Conservation (phyloP, 257 asterid genomes). For the Perilla frutescens region DNA sequence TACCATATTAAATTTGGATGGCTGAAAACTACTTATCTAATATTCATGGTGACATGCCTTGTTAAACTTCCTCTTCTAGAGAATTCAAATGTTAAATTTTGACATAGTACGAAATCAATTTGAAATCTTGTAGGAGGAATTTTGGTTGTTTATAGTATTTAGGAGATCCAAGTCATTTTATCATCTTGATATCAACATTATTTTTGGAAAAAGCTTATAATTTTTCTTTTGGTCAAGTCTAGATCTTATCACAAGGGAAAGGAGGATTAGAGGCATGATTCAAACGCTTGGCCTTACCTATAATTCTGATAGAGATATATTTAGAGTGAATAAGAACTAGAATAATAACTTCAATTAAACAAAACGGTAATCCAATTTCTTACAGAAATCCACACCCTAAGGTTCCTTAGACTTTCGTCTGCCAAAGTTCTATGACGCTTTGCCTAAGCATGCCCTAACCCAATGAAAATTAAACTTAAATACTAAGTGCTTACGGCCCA, state of each 20-base stretch:
- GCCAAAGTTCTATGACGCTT: no score
- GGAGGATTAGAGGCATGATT: not conserved
- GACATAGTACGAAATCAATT: not conserved
- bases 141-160: not conserved
- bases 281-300: not conserved
- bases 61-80: constrained; percentile 10
- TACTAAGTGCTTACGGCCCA: no score
- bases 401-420: no score
- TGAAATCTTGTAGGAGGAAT: constrained; percentile 2
- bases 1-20: constrained; percentile 3
- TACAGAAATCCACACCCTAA: no score
- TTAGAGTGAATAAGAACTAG: no score
- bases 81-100: not conserved
- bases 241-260: not conserved
- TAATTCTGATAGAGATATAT: no score
- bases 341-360: no score
- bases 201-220: constrained; percentile 10
- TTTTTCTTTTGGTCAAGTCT: constrained; percentile 2
- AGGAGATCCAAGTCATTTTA: constrained; percentile 10
- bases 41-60: constrained; percentile 16
- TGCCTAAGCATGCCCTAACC: no score
- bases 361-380: no score
- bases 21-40: constrained; percentile 20
- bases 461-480: no score
- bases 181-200: constrained; percentile 12